A percentile compares a stretch with the other conserved stretches of the same genome.
phyloP scores from a whole-genome alignment of 1,139 yeast genomes.

The Sugiyamaella castrensis region DNA sequence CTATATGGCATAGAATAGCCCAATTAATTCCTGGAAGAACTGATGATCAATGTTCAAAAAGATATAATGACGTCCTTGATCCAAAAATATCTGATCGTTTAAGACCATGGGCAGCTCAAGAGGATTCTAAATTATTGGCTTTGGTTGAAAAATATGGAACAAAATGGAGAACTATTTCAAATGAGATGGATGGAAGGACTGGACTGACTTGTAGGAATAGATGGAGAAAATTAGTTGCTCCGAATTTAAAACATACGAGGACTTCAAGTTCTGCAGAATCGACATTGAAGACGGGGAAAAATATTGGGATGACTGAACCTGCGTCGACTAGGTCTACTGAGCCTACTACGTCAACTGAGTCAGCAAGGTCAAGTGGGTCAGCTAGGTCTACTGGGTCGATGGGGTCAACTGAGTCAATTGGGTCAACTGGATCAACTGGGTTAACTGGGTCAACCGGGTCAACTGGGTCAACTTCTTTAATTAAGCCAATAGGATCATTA shows the following conservation, averaged over 20 bases:
- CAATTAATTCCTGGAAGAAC: conserved; percentile 76
- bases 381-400: too few species aligned
- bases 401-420: too few species aligned
- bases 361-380: too few species aligned
- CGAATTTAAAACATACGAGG: not conserved
- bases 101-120: conserved; percentile 76
- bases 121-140: conserved; percentile 64
- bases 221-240: conserved; percentile 81
- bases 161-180: conserved; percentile 81
- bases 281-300: too few species aligned
- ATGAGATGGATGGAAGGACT: conserved; percentile 73
- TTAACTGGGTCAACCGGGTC: too few species aligned
- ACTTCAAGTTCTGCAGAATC: too few species aligned
- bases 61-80: conserved; percentile 85
- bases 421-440: too few species aligned
- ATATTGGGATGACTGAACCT: too few species aligned
- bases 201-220: conserved; percentile 87
- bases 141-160: conserved; percentile 77
- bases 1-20: conserved; percentile 85
- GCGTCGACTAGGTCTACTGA: too few species aligned
- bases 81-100: conserved; percentile 76
- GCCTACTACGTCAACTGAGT: too few species aligned
- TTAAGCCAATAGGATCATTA: too few species aligned
- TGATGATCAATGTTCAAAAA: conserved; percentile 91
- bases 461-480: too few species aligned